These are phyloP conservation scores for Rosa rugosa DNA, from an alignment of 306 rosid genomes.

Conservation along the genomic window DNA sequence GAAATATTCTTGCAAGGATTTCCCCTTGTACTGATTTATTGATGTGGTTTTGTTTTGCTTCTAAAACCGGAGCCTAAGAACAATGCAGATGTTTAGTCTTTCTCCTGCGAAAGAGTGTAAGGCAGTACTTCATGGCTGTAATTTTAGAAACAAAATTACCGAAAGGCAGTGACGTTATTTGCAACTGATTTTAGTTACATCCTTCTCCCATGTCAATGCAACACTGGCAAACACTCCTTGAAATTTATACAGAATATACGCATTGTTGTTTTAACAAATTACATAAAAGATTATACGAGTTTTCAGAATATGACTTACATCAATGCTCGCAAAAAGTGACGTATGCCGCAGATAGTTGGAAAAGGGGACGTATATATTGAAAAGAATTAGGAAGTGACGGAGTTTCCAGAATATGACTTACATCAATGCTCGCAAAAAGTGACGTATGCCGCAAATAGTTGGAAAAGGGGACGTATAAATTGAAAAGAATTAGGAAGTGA, in stretches of 20 bases:
- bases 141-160: background rate
- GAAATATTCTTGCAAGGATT: background rate
- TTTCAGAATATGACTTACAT: too few relatives aligned
- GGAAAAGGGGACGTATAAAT: too few relatives aligned
- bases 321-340: background rate
- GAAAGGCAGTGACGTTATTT: too few relatives aligned
- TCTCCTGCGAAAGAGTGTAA: background rate
- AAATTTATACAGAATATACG: too few relatives aligned
- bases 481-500: background rate
- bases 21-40: background rate
- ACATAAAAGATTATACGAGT: too few relatives aligned
- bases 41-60: background rate
- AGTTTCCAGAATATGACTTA: too few relatives aligned
- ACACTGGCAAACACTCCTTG: too few relatives aligned
- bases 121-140: background rate
- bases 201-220: background rate
- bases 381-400: background rate
- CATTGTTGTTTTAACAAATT: too few relatives aligned
- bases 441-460: too few relatives aligned
- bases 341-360: background rate
- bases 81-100: background rate
- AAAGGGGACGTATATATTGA: background rate
- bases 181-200: background rate
- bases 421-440: too few relatives aligned
- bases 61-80: background rate